Conservation (phyloP, 768 basidiomycete genomes). For the Heimioporus sp. region DNA sequence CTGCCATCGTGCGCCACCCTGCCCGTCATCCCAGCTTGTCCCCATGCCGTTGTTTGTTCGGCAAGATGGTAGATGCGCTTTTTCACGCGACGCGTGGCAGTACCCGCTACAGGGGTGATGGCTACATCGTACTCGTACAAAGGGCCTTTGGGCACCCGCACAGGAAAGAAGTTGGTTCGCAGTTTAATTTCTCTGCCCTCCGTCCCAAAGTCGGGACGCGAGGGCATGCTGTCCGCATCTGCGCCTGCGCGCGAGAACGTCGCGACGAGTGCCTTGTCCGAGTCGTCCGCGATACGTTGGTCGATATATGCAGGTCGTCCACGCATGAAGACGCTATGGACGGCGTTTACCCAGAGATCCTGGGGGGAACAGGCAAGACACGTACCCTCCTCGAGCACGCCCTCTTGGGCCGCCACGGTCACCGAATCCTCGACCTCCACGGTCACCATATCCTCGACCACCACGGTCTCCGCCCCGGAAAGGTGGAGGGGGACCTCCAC, state of each 20-base stretch:
- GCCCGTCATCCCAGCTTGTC: conserved; percentile 37
- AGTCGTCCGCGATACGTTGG: conserved; percentile 45
- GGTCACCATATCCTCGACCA: conserved; percentile 30
- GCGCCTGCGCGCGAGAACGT: conserved; percentile 27
- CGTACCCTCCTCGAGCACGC: conserved; percentile 41
- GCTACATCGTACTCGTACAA: conserved; percentile 48
- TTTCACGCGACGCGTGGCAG: conserved; percentile 38
- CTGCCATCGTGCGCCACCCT: conserved; percentile 48
- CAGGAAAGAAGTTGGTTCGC: conserved; percentile 53
- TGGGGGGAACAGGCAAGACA: neutral
- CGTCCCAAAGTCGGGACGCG: conserved; percentile 48
- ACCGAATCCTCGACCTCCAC: conserved; percentile 31
- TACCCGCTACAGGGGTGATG: conserved; percentile 36
- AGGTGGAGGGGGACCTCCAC: conserved; percentile 24
- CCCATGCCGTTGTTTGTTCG: conserved; percentile 42
- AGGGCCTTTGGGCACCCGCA: conserved; percentile 45
- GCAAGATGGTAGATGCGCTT: conserved; percentile 49
- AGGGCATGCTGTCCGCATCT: conserved; percentile 36
- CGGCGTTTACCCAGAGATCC: neutral
- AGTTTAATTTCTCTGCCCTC: conserved; percentile 43
- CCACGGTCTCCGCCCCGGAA: conserved; percentile 32
- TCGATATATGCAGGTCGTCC: conserved; percentile 47
- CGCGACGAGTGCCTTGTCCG: conserved; percentile 44
- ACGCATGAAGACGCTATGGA: conserved; percentile 39
- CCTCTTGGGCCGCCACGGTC: conserved; percentile 28